Evolutionary conservation across 352 stramenopile species (phyloP), one percentile per base, ranked within the genome.

Genomic region (Phytopythium kandeliae): DNA sequence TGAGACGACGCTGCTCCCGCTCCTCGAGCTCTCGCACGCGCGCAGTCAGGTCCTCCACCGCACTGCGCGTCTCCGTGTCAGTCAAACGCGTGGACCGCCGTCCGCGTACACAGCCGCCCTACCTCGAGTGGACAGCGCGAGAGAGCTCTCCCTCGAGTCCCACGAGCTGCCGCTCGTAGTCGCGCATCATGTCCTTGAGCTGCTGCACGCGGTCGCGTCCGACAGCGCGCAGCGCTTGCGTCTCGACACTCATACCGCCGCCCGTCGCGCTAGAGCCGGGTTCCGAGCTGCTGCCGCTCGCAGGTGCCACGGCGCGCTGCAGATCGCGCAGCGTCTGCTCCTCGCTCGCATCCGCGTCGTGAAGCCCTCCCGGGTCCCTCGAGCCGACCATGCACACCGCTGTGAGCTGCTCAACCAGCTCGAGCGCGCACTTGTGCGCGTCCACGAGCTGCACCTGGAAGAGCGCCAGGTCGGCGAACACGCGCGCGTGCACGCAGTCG

Each of bases 401-500:
- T 0, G 77, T 85, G 48, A 85, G 62, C 17, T 62, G 37, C 52
- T 86, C 72, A 7, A 86, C 46, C 4, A 85, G 35, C 24, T 73
- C 65, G 26, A 86, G 68, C 24, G 84, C 69, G 49, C 67, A 67
- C 16, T 79, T 60, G 19, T 86, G 77, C 4, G 62, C 60, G 26
- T 85, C 68, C 12, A 80, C 54, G 42, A 71, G 75, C 54, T 85
- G 65, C 36, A 63, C 57, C 21, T 79, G 74, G 61, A 72, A 83
- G 24, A 48, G 49, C 26, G 83, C 70, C 4, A 88, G 60, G 45
- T 88, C 72, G 3, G 60, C 52, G 44, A 84, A 84, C 2, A 82
- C 62, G 13, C 65, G 62, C 38, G 65, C 59, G 46, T 86, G 72
- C 19, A 86, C 67, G 16, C 65, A 80, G 35, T 83, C 70, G 24